phyloP scores from a whole-genome alignment of 257 asterid species.

The Solanum sejunctum region DNA sequence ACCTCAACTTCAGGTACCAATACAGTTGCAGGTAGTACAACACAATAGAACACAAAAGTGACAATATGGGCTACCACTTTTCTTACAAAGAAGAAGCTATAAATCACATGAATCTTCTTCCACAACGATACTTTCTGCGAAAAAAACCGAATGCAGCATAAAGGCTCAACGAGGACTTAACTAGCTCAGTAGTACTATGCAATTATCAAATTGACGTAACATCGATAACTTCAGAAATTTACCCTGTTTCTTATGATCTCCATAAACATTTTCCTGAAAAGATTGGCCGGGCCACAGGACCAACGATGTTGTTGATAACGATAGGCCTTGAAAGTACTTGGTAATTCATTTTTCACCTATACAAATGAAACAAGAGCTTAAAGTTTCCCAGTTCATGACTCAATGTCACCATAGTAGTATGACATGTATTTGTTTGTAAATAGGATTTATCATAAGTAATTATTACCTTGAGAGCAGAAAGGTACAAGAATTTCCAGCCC shows the following conservation, averaged over 20 bases:
- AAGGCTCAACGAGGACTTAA: not conserved
- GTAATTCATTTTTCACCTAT: slow-evolving; percentile 70
- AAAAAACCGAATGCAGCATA: not conserved
- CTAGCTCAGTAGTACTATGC: not conserved
- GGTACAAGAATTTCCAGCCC: slow-evolving; percentile 35
- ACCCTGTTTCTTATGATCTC: slow-evolving; percentile 61
- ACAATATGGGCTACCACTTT: slow-evolving; percentile 55
- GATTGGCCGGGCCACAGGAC: slow-evolving; percentile 79
- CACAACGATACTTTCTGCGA: slow-evolving; percentile 55
- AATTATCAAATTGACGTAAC: not conserved
- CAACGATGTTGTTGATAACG: slow-evolving; percentile 72
- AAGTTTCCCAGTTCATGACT: not conserved
- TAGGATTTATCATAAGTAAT: not conserved
- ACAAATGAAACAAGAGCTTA: not conserved
- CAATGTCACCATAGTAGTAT: not conserved
- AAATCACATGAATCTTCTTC: slow-evolving; percentile 56
- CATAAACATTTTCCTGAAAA: slow-evolving; percentile 46
- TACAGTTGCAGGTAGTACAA: slow-evolving; percentile 53
- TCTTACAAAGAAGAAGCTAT: slow-evolving; percentile 69
- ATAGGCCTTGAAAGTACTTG: slow-evolving; percentile 57
- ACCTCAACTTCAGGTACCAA: slow-evolving; percentile 54
- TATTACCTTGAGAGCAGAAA: slow-evolving; percentile 16
- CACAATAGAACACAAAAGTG: slow-evolving; percentile 55
- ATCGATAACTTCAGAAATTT: not conserved
- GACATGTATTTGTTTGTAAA: not conserved